A percentile compares a stretch with the other conserved stretches of the same genome.
Evolutionary conservation across 164 flowering plant species (phyloP).

Genomic region (Hamamelis virginiana): DNA sequence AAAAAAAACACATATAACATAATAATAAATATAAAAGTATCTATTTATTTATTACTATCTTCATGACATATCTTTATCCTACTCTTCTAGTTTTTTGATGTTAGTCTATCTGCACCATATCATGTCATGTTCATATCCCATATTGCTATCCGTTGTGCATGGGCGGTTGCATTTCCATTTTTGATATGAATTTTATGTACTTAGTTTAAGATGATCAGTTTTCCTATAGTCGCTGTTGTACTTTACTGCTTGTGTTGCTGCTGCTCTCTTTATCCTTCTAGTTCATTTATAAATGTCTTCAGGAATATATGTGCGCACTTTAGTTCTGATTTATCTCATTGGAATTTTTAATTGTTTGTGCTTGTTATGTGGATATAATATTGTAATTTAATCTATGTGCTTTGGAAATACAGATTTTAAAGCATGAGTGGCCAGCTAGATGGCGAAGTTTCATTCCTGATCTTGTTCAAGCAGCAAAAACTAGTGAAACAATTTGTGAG

Average conservation of each 20-base stretch:
- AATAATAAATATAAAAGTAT: too few species aligned
- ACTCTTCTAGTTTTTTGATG: too few species aligned
- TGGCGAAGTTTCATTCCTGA: slow-evolving; percentile 96
- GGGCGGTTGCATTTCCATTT: too few species aligned
- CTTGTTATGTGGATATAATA: neutral
- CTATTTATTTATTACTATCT: too few species aligned
- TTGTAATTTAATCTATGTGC: neutral
- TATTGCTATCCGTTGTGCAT: too few species aligned
- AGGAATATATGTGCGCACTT: neutral
- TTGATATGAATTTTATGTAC: too few species aligned
- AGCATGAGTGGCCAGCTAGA: slow-evolving; percentile 98
- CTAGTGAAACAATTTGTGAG: slow-evolving; percentile 97
- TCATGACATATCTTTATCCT: too few species aligned
- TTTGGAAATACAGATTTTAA: slow-evolving; percentile 63
- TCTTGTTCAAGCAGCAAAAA: slow-evolving; percentile 93
- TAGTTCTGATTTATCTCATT: neutral
- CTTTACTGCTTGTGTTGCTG: neutral
- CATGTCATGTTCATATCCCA: too few species aligned
- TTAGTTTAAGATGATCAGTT: too few species aligned
- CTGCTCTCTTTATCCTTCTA: neutral
- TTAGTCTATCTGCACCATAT: too few species aligned
- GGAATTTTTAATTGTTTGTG: neutral
- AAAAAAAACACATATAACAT: too few species aligned
- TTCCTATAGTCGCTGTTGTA: neutral
- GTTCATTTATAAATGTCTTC: neutral